Evolutionary conservation across 805 yeast species (phyloP).

Genomic region (Metschnikowia lachancei): DNA sequence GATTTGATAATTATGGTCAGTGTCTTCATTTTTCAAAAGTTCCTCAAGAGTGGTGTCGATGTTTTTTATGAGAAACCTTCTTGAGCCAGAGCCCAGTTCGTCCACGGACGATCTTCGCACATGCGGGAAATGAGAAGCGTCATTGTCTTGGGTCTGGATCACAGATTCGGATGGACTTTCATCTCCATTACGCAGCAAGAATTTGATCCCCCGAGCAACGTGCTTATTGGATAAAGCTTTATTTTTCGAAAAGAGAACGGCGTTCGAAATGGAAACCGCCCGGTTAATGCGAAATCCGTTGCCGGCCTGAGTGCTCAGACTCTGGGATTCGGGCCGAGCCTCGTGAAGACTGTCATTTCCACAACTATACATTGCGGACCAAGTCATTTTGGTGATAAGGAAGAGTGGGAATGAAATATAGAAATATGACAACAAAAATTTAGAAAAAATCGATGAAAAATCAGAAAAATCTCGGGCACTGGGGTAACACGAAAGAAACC

Average conservation of each 20-base stretch:
- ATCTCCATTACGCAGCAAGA: background rate
- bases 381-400: background rate
- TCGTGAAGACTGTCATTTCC: background rate
- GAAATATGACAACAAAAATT: background rate
- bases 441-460: too few relatives aligned
- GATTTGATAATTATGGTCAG: slow-evolving; percentile 80
- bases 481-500: too few relatives aligned
- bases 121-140: background rate
- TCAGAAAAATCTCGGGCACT: too few relatives aligned
- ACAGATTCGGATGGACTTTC: background rate
- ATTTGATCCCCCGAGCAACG: background rate
- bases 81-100: slow-evolving; percentile 25
- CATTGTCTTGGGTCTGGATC: background rate
- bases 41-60: slow-evolving; percentile 70
- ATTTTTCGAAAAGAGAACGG: background rate
- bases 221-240: background rate
- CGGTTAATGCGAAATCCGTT: slow-evolving; percentile 3
- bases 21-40: slow-evolving; percentile 73
- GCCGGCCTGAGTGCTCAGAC: background rate
- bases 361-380: background rate
- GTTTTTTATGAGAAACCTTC: slow-evolving; percentile 67
- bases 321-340: background rate
- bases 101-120: slow-evolving; percentile 8
- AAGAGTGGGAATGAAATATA: background rate
- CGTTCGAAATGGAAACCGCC: background rate